A percentile compares a stretch with the other conserved stretches of the same genome.
Evolutionary conservation across 179 eudicot genomes (phyloP).

Genomic region (Beta corolliflora): DNA sequence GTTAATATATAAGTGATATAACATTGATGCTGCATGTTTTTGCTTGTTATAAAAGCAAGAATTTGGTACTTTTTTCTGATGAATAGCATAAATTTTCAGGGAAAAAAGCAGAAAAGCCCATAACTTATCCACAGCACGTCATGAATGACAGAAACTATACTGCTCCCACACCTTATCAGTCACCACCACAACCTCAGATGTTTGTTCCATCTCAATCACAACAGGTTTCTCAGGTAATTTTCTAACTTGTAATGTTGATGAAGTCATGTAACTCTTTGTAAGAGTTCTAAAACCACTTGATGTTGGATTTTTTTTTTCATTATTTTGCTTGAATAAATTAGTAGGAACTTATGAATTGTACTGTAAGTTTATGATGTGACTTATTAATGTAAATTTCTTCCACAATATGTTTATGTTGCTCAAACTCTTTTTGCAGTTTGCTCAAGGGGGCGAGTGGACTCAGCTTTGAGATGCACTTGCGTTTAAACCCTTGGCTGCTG

Average conservation of each 20-base stretch:
- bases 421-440: conserved; percentile 45
- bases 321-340: too few relatives aligned
- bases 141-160: conserved; percentile 47
- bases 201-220: conserved; percentile 73
- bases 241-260: not conserved
- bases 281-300: not conserved
- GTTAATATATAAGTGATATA: too few relatives aligned
- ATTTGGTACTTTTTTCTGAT: too few relatives aligned
- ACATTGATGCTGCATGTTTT: too few relatives aligned
- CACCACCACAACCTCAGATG: conserved; percentile 41
- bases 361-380: too few relatives aligned
- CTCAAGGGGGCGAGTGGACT: conserved; percentile 90
- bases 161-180: conserved; percentile 54
- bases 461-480: conserved; percentile 82
- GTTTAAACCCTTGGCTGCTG: conserved; percentile 69
- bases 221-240: conserved; percentile 54
- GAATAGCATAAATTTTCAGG: too few relatives aligned
- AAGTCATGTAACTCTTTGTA: not conserved
- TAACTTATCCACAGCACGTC: conserved; percentile 45
- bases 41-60: too few relatives aligned
- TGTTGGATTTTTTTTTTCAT: not conserved
- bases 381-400: too few relatives aligned
- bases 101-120: too few relatives aligned
- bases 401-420: too few relatives aligned
- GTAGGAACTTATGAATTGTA: too few relatives aligned